Evolutionary conservation across 2,329 filamentous ascomycete species (phyloP).

Genomic region (Pseudocercospora pini-densiflorae): DNA sequence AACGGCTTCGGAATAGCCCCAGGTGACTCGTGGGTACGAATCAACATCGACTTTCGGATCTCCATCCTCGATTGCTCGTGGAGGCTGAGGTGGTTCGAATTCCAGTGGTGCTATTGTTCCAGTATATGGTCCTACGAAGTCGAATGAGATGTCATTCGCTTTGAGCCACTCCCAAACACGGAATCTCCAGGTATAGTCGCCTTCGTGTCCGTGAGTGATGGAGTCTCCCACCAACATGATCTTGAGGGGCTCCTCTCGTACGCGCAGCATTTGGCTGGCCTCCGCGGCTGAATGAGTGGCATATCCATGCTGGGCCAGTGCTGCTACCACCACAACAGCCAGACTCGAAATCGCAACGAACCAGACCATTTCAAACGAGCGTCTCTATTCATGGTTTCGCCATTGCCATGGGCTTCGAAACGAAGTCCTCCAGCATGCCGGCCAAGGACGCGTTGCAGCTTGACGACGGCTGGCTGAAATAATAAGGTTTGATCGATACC

Average conservation of each 20-base stretch:
- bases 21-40: constrained; percentile 21
- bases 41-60: neutral
- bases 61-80: constrained; percentile 1
- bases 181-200: constrained; percentile 51
- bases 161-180: constrained; percentile 49
- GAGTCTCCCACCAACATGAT: constrained; percentile 33
- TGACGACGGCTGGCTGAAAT: neutral
- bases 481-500: neutral
- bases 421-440: neutral
- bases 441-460: neutral
- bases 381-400: neutral
- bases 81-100: constrained; percentile 12
- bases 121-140: constrained; percentile 42
- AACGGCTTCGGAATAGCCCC: constrained; percentile 41
- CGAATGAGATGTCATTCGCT: constrained; percentile 35
- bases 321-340: neutral
- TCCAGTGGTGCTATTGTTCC: constrained; percentile 10
- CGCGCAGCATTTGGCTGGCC: neutral
- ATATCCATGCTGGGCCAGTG: neutral
- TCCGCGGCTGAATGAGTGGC: neutral
- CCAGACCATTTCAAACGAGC: neutral
- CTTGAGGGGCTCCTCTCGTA: constrained; percentile 5
- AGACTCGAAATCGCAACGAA: neutral
- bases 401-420: neutral
- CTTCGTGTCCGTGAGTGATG: constrained; percentile 39